Conservation (phyloP, 176 grass and related monocot species). For the Eragrostis nindensis region DNA sequence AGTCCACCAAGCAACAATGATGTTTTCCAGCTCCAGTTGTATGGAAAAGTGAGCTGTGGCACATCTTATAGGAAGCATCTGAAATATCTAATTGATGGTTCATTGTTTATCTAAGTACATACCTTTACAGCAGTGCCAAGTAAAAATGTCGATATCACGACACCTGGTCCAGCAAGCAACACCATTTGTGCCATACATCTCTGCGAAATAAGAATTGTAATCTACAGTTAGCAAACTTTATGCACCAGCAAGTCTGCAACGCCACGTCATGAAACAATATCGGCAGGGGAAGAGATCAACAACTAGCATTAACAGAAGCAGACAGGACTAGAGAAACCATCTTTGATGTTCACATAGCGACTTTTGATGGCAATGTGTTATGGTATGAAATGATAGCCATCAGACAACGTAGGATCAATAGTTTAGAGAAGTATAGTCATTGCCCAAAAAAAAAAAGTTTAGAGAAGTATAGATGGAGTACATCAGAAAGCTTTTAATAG, state of each 20-base stretch:
- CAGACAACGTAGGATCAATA: neutral
- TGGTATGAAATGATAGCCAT: constrained; percentile 9
- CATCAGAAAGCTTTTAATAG: neutral
- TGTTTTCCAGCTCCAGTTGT: constrained; percentile 95
- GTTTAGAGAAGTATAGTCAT: no score
- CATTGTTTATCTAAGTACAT: neutral
- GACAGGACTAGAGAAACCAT: neutral
- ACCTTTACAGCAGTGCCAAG: constrained; percentile 77
- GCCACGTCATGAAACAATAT: neutral
- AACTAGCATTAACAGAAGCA: neutral
- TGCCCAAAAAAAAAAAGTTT: no score
- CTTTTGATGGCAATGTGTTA: neutral
- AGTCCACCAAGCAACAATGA: constrained; percentile 85
- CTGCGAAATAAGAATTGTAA: constrained; percentile 43
- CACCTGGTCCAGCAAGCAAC: constrained; percentile 88
- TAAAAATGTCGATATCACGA: constrained; percentile 77
- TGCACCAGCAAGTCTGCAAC: neutral
- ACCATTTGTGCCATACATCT: constrained; percentile 95
- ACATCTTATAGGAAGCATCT: constrained; percentile 26
- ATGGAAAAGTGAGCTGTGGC: constrained; percentile 78
- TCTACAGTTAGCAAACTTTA: neutral
- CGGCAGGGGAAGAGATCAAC: neutral
- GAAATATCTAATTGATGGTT: neutral
- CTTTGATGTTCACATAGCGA: neutral
- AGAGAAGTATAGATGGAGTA: neutral